These are phyloP conservation scores for Acacia confusa DNA, from an alignment of 306 rosid genomes.

Conservation along the genomic window DNA sequence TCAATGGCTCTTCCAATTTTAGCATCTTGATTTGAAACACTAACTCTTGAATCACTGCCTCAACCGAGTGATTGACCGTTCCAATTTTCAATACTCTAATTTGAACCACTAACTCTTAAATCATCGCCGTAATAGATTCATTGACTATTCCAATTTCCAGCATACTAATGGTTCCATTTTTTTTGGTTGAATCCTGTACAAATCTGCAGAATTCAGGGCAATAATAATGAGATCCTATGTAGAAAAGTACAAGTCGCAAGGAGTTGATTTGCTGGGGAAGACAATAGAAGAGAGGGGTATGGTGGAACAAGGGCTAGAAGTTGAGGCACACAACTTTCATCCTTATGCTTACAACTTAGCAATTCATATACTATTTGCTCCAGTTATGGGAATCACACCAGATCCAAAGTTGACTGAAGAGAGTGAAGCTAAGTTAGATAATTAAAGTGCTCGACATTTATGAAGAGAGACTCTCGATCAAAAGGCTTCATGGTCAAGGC, in stretches of 20 bases:
- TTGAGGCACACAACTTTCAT: constrained; percentile 44
- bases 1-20: too few species aligned
- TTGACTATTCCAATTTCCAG: too few species aligned
- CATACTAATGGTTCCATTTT: too few species aligned
- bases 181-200: too few species aligned
- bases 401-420: constrained; percentile 49
- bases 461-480: constrained; percentile 55
- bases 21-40: too few species aligned
- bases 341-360: constrained; percentile 27
- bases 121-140: too few species aligned
- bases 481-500: too few species aligned
- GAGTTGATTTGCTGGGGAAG: constrained; percentile 45
- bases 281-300: constrained; percentile 52
- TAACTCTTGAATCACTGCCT: too few species aligned
- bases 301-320: constrained; percentile 60
- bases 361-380: constrained; percentile 27
- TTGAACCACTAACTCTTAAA: too few species aligned
- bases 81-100: too few species aligned
- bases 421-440: constrained; percentile 47
- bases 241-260: constrained; percentile 48
- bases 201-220: constrained; percentile 51
- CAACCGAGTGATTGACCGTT: too few species aligned
- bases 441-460: constrained; percentile 54
- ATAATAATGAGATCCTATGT: constrained; percentile 53
- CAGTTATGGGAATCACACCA: not conserved